Base-by-base conservation (phyloP, 1,139 yeast species). In the Diutina scorzettiae region DNA sequence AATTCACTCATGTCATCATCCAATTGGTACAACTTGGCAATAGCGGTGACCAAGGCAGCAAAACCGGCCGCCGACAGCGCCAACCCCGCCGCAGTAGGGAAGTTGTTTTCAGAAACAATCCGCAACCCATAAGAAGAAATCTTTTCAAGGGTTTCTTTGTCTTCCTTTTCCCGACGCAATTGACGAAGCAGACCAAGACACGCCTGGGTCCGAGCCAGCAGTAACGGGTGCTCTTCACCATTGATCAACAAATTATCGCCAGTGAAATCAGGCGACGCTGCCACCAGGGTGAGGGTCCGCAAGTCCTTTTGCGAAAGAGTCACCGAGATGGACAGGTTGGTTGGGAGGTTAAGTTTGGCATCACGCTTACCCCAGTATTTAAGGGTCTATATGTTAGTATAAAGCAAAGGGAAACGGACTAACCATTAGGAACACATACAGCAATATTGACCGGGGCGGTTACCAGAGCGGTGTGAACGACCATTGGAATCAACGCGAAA, bases 341-440 rank as follows among this genome's bases (percentile, higher is more conserved):
- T 91, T 41, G 99, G 99, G 45, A 91, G 69, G 57, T 91, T 91
- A 55, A 91, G 73, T 42, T 70, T 66, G 47, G 79, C 80, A 60
- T 91, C 96, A 56, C 98, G 76, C 63, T 91, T 91, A 42, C 99
- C 98, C 99, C 99, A 91, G 66, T 91, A 93, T 64, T 91, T 91
- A 51, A 91, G 72, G 40, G 97, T 89, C 83, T 78, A 47, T 9
- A 39, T 14, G 28, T 58, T 55, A 58, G 64, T 56, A 51, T 7
- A 16, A 25, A 14, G 12, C 20, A 17, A 16, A 30, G 16, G 27
- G 23, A 25, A 24, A 8, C 4, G 36, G 19, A 21, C 6, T 12
- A 12, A 16, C 2, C 8, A 17, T 20, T 27, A 21, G 29, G 17
- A 6, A 30, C 20, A 73, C 83, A 48, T 73, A 78, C 85, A 33